Evolutionary conservation across 169 alveolate species (phyloP), one percentile per base, ranked within the genome.

Genomic region (Plasmodium gaboni): DNA sequence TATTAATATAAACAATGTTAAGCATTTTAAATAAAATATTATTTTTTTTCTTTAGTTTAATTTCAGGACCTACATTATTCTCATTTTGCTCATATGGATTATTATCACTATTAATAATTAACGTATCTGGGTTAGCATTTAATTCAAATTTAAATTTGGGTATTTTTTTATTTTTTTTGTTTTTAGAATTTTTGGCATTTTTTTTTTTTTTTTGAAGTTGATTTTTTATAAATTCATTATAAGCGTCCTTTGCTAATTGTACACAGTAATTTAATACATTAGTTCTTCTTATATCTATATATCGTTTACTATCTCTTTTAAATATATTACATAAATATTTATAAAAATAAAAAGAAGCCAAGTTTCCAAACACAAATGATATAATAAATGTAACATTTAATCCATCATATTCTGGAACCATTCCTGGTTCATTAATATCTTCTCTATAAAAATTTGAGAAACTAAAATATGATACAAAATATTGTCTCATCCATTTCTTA

Each of bases 201-300:
- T 38, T 5, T 7, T 38, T 38, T 42, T 78, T 78, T 44, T 78
- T 65, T 63, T 51, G n/a, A 26, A 67, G 53, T 22, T 24, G 48
- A 13, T 13, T 55, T 22, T 78, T 78, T 50, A 78, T 13, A 51
- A 64, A 78, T 17, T 78, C 89, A 22, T 46, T 65, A 60, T 64
- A 78, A 48, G 64, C 42, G 17, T 9, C 4, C 55, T 78, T 78
- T 44, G 89, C 89, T 78, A 78, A 44, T n/a, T 78, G 80, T 26
- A 78, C 12, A n/a, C 69, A 78, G 22, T 78, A 65, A n/a, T 28
- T 68, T 38, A 63, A 57, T 59, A 78, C 44, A 65, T 70, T 78
- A 42, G 26, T 15, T 15, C 65, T 78, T 15, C 48, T 61, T n/a
- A 44, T 42, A 28, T 15, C 44, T 24, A 78, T 50, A 65, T 78